Evolutionary conservation across 495 filamentous ascomycete genomes (phyloP).

Genomic region (Hyaloscypha variabilis): DNA sequence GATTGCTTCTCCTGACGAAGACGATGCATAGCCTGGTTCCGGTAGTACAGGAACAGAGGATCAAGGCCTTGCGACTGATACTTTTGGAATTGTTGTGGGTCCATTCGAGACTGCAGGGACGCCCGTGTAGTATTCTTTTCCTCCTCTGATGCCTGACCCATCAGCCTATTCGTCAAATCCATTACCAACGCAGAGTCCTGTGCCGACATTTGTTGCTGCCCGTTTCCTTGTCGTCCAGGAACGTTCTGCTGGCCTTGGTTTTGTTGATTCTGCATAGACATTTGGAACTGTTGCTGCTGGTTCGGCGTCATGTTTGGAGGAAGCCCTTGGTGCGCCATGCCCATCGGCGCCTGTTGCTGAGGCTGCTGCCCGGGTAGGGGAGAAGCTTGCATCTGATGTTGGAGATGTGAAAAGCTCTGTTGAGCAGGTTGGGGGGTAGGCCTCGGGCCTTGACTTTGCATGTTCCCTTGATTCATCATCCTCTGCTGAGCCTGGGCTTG

Average conservation of each 20-base stretch:
- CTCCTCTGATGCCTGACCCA: constrained; percentile 33
- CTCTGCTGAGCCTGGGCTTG: constrained; percentile 36
- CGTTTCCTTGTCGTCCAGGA: constrained; percentile 13
- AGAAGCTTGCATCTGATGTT: constrained; percentile 51
- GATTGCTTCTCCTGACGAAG: constrained; percentile 28
- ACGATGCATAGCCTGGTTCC: constrained; percentile 40
- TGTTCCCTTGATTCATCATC: constrained; percentile 48
- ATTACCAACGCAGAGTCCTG: constrained; percentile 22
- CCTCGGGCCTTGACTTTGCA: constrained; percentile 39
- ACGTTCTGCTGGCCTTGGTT: constrained; percentile 27
- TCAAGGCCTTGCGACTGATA: constrained; percentile 41
- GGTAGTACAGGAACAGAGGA: constrained; percentile 42
- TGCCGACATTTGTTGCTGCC: constrained; percentile 19
- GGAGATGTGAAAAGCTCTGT: constrained; percentile 47
- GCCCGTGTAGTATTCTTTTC: constrained; percentile 38
- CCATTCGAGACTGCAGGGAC: constrained; percentile 35
- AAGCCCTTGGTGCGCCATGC: constrained; percentile 28
- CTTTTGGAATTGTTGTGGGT: constrained; percentile 35
- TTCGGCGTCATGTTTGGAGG: constrained; percentile 30
- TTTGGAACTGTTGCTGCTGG: constrained; percentile 42
- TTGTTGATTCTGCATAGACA: constrained; percentile 29
- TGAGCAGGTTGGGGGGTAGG: constrained; percentile 38
- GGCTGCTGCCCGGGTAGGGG: constrained; percentile 38
- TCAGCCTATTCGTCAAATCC: constrained; percentile 20
- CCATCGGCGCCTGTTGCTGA: constrained; percentile 24